A percentile compares a stretch with the other conserved stretches of the same genome.
Evolutionary conservation across 1,139 yeast genomes (phyloP).

Genomic region (Geotrichum cucujoidarum): DNA sequence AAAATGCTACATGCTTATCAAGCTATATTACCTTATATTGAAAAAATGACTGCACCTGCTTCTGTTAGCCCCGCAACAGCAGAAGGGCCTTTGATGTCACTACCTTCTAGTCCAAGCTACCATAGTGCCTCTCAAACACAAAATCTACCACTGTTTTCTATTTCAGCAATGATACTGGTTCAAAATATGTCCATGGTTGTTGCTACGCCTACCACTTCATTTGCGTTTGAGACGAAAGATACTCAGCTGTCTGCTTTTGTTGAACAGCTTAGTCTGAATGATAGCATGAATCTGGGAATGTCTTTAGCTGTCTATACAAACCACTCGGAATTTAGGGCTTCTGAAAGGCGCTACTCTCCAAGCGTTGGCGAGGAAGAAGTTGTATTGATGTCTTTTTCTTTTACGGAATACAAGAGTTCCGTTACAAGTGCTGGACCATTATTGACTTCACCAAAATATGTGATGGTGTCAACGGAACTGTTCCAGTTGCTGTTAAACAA

Average conservation of each 20-base stretch:
- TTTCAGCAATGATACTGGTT: constrained; percentile 16
- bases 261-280: constrained; percentile 20
- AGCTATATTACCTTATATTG: constrained; percentile 4
- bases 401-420: constrained; percentile 15
- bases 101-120: no score
- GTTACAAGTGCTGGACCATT: constrained; percentile 14
- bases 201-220: constrained; percentile 18
- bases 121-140: no score
- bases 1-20: constrained; percentile 23
- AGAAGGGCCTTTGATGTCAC: no score
- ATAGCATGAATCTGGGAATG: constrained; percentile 12
- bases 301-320: constrained; percentile 4
- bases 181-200: constrained; percentile 17
- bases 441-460: constrained; percentile 12
- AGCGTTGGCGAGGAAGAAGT: constrained; percentile 1
- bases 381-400: constrained; percentile 8
- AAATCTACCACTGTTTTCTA: constrained; percentile 18
- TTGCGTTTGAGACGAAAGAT: constrained; percentile 18
- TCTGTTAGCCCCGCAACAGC: neutral
- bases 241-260: constrained; percentile 18
- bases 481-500: constrained; percentile 14
- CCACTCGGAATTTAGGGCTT: constrained; percentile 12
- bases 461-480: constrained; percentile 10
- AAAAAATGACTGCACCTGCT: neutral
- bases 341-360: constrained; percentile 1